A percentile compares a stretch with the other conserved stretches of the same genome.
phyloP scores from a whole-genome alignment of 129 eudicot genomes.

The Kitagawia praeruptora region DNA sequence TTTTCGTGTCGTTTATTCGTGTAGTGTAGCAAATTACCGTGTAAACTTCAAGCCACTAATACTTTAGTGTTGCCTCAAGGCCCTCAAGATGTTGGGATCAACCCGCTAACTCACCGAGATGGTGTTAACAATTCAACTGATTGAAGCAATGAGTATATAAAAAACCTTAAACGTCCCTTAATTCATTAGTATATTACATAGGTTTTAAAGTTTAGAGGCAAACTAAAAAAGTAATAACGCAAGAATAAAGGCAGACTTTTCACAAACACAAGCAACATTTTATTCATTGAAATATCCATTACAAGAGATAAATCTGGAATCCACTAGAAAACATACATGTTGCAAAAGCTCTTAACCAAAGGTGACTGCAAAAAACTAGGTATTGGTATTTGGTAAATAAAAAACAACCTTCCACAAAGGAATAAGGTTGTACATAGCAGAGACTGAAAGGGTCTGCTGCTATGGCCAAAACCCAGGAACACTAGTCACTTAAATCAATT shows the following conservation, averaged over 20 bases:
- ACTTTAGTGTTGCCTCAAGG: no score
- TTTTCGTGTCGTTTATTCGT: no score
- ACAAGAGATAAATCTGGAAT: slow-evolving; percentile 19
- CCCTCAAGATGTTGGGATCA: no score
- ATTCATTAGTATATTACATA: no score
- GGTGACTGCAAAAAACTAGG: slow-evolving; percentile 53
- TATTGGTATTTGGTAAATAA: slow-evolving; percentile 46
- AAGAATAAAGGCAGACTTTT: not conserved
- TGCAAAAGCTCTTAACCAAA: slow-evolving; percentile 33
- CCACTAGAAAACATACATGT: slow-evolving; percentile 19
- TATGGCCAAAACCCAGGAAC: slow-evolving; percentile 49
- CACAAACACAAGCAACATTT: slow-evolving; percentile 8
- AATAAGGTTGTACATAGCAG: slow-evolving; percentile 45
- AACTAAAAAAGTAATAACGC: not conserved
- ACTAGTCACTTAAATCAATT: slow-evolving; percentile 31
- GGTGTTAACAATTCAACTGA: no score
- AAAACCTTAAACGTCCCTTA: no score
- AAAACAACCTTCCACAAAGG: slow-evolving; percentile 33
- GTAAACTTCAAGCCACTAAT: no score
- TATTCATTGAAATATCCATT: slow-evolving; percentile 13
- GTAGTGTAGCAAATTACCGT: no score
- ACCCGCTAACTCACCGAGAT: no score
- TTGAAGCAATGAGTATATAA: no score
- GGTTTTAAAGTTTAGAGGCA: not conserved
- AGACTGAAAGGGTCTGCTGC: slow-evolving; percentile 19